Evolutionary conservation across 2,329 filamentous ascomycete species (phyloP).

Genomic region (Pseudogymnoascus sp.): DNA sequence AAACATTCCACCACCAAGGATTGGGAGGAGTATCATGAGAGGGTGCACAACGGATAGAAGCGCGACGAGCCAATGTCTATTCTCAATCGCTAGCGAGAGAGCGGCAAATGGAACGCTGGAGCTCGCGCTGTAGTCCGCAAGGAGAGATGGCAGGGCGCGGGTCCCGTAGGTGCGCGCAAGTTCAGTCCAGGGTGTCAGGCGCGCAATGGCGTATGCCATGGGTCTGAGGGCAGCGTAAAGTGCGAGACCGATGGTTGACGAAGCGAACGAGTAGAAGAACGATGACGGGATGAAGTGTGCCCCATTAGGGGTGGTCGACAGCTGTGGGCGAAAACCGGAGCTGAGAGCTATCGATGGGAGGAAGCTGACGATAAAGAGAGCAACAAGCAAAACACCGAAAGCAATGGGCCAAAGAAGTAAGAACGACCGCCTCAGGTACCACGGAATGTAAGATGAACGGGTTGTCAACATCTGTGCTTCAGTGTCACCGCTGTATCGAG

Average conservation of each 20-base stretch:
- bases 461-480: conserved; percentile 3
- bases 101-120: not conserved
- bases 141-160: conserved; percentile 54
- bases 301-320: conserved; percentile 52
- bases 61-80: conserved; percentile 52
- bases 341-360: conserved; percentile 58
- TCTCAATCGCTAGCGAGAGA: conserved; percentile 49
- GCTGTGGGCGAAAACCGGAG: conserved; percentile 62
- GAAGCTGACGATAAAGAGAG: conserved; percentile 73
- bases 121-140: conserved; percentile 60
- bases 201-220: conserved; percentile 58
- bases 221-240: conserved; percentile 61
- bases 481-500: not conserved
- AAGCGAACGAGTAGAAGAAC: conserved; percentile 77
- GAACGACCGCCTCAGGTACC: conserved; percentile 62
- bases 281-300: conserved; percentile 76
- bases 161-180: conserved; percentile 52
- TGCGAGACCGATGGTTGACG: conserved; percentile 58
- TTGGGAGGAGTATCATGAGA: conserved; percentile 56
- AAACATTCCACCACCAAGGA: conserved; percentile 64
- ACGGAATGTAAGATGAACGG: conserved; percentile 55
- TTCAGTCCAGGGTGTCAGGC: conserved; percentile 63
- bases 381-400: conserved; percentile 54
- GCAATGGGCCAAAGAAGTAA: conserved; percentile 60
- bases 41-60: conserved; percentile 50